Evolutionary conservation across 2,329 filamentous ascomycete species (phyloP), one percentile per base, ranked within the genome.

Genomic region (Diaporthe sp.): DNA sequence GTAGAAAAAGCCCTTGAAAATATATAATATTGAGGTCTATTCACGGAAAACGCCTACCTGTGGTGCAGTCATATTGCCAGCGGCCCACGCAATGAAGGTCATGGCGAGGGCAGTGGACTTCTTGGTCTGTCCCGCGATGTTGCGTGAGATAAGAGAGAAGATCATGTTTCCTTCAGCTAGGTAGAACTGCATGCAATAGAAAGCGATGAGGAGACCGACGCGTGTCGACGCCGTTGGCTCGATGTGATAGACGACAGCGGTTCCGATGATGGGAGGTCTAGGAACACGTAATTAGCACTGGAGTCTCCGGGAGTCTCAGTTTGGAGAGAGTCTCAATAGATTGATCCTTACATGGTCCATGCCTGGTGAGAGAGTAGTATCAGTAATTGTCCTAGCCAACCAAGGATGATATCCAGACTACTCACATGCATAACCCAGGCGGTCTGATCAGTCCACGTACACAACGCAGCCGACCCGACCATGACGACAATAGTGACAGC

Each of bases 161-260:
- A 83, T 82, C 49, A 88, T 81, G 55, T 84, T 86, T 0, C 83
- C 83, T 6, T 86, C 82, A 0, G 84, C 85, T 2, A 85, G 83
- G 15, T 84, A 85, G 46, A 87, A 83, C 9, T 87, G 82, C 28
- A 86, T 87, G 78, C 86, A 87, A 44, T 86, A 86, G 46, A 88
- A 86, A 28, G 82, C 81, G 8, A 83, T 79, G 4, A 83, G 79
- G 1, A 87, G 81, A 39, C 86, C 84, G 2, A 84, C 82, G 2
- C 81, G 81, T 8, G 84, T 82, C 3, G 75, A 77, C 0, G 75
- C 73, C 34, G 70, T 83, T 44, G 78, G 84, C 34, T 76, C 80
- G 75, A 83, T 78, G 31, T 78, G 79, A 55, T 85, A 86, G 55
- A 87, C 85, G 4, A 87, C 78, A 0, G 83, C 82, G 15, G 83